phyloP scores from a whole-genome alignment of 2,329 filamentous ascomycete genomes.

The Alternaria metachromatica region DNA sequence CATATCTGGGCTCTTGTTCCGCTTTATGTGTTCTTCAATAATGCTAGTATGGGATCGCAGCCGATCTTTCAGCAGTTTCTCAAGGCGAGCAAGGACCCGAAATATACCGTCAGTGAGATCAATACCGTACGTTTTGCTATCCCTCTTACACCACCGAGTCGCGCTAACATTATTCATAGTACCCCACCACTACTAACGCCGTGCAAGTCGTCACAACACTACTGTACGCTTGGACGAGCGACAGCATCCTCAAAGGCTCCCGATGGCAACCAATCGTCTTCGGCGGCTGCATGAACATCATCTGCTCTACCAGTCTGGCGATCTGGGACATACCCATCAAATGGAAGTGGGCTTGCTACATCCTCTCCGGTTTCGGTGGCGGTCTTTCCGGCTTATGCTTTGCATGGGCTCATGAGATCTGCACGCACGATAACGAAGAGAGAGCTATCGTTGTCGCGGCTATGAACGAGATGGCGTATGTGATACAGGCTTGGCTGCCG shows the following conservation, averaged over 20 bases:
- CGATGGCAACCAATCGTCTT: conserved; percentile 29
- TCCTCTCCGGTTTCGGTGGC: conserved; percentile 58
- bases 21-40: conserved; percentile 10
- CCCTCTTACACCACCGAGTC: no score
- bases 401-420: conserved; percentile 64
- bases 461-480: conserved; percentile 75
- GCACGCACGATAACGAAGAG: conserved; percentile 66
- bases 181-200: conserved; percentile 26
- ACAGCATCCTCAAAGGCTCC: conserved; percentile 24
- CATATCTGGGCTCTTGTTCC: conserved; percentile 22
- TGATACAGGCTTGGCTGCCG: conserved; percentile 73
- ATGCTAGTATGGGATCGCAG: neutral
- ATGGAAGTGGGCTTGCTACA: conserved; percentile 70
- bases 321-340: conserved; percentile 33
- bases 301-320: conserved; percentile 25
- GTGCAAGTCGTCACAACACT: conserved; percentile 31
- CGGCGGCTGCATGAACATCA: conserved; percentile 24
- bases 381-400: conserved; percentile 59
- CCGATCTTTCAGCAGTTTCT: conserved; percentile 22
- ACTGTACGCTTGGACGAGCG: conserved; percentile 26
- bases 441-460: conserved; percentile 68
- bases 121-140: conserved; percentile 10
- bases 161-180: conserved; percentile 11
- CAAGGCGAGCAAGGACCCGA: conserved; percentile 22
- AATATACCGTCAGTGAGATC: conserved; percentile 24